These are phyloP conservation scores for Thermomucor indicae-seudaticae DNA, from an alignment of 371 early-diverging fungal genomes.

Conservation along the genomic window DNA sequence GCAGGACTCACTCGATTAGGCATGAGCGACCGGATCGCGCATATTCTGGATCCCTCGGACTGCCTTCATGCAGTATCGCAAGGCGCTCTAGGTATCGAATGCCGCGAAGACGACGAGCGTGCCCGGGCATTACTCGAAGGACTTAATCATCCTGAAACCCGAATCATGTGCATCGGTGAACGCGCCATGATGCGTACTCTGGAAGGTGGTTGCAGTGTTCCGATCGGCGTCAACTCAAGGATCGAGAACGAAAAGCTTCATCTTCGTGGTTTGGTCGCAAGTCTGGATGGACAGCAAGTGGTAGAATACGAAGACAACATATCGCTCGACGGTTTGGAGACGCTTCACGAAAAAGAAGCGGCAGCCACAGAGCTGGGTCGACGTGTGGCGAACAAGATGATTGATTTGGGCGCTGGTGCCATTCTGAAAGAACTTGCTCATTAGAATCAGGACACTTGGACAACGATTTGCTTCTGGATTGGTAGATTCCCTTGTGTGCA, in stretches of 20 bases:
- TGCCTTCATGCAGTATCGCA: slow-evolving; percentile 94
- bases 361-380: slow-evolving; percentile 23
- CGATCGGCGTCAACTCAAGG: slow-evolving; percentile 84
- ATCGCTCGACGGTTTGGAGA: slow-evolving; percentile 25
- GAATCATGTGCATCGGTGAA: slow-evolving; percentile 75
- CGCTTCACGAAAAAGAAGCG: slow-evolving; percentile 24
- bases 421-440: slow-evolving; percentile 22
- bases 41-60: slow-evolving; percentile 54
- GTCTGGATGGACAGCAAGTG: slow-evolving; percentile 63
- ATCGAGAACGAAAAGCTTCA: slow-evolving; percentile 41
- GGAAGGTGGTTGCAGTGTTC: slow-evolving; percentile 97
- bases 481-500: too few species aligned
- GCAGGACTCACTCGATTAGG: slow-evolving; percentile 83
- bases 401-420: slow-evolving; percentile 27
- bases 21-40: slow-evolving; percentile 66
- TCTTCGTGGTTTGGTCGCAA: slow-evolving; percentile 63
- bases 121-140: slow-evolving; percentile 43
- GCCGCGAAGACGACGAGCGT: slow-evolving; percentile 63
- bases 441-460: too few species aligned
- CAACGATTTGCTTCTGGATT: too few species aligned
- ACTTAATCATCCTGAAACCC: slow-evolving; percentile 67
- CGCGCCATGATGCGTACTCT: slow-evolving; percentile 86
- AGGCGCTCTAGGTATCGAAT: slow-evolving; percentile 90
- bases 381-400: slow-evolving; percentile 23
- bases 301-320: slow-evolving; percentile 45